Percentiles rank a stretch among this genome's conserved stretches.
Conservation (phyloP, 2,329 filamentous ascomycete species). For the Trichoderma arundinaceum region DNA sequence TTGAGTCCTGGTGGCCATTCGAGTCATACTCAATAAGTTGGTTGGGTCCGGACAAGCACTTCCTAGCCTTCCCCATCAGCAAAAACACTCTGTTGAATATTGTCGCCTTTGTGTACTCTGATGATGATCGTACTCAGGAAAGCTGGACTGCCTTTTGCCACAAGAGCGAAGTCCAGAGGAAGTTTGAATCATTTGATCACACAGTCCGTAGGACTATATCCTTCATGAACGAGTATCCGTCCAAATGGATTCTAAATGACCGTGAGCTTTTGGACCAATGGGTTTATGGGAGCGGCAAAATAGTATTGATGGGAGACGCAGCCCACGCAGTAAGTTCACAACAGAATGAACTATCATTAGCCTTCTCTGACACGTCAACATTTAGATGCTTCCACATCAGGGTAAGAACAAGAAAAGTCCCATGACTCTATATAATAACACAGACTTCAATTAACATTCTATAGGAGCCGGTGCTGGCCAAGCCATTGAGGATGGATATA, state of each 20-base stretch:
- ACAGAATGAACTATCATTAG: slow-evolving; percentile 36
- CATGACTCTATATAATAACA: background rate
- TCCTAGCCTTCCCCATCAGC: slow-evolving; percentile 24
- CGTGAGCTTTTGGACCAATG: slow-evolving; percentile 22
- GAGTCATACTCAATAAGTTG: slow-evolving; percentile 13
- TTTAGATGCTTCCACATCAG: slow-evolving; percentile 28
- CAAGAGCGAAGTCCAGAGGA: slow-evolving; percentile 18
- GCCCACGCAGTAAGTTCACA: slow-evolving; percentile 52
- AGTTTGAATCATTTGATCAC: slow-evolving; percentile 8
- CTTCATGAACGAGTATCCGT: slow-evolving; percentile 24
- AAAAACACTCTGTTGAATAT: slow-evolving; percentile 12
- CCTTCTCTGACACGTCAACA: background rate
- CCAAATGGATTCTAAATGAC: slow-evolving; percentile 23
- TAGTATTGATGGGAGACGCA: slow-evolving; percentile 49
- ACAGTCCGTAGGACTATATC: slow-evolving; percentile 22
- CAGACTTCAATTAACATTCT: background rate
- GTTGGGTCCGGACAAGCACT: slow-evolving; percentile 23
- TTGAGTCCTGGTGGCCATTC: slow-evolving; percentile 25
- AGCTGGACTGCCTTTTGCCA: slow-evolving; percentile 20
- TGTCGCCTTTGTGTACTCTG: slow-evolving; percentile 24
- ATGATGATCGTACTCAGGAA: slow-evolving; percentile 21
- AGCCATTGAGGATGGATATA: slow-evolving; percentile 46
- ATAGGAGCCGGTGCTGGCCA: slow-evolving; percentile 51
- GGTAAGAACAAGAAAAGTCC: background rate
- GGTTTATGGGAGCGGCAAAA: slow-evolving; percentile 20